A percentile compares a stretch with the other conserved stretches of the same genome.
Evolutionary conservation across 2,329 filamentous ascomycete species (phyloP).

Genomic region (Fusarium gaditjirri): DNA sequence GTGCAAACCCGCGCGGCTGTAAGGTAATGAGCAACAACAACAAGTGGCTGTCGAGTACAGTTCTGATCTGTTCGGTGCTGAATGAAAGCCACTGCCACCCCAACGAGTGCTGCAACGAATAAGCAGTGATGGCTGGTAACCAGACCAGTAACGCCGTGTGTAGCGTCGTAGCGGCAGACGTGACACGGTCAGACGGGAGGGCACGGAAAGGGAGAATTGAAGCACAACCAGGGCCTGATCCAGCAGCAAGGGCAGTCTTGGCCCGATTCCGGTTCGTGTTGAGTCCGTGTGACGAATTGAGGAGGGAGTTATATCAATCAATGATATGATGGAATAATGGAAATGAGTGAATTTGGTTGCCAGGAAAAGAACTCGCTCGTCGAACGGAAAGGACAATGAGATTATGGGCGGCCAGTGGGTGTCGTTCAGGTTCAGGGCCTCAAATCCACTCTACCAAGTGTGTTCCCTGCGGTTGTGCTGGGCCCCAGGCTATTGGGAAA

Average conservation of each 20-base stretch:
- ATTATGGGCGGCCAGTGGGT: background rate
- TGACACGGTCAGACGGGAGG: constrained; percentile 34
- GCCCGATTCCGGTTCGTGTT: constrained; percentile 7
- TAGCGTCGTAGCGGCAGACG: constrained; percentile 25
- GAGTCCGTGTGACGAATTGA: constrained; percentile 4
- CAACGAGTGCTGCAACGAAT: constrained; percentile 14
- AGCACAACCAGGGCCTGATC: constrained; percentile 38
- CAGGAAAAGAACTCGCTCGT: constrained; percentile 1
- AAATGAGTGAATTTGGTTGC: background rate
- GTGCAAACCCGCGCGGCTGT: constrained; percentile 31
- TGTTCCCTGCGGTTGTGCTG: background rate
- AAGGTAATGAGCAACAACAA: constrained; percentile 8
- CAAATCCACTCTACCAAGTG: background rate
- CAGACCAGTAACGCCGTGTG: constrained; percentile 24
- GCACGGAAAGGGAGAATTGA: constrained; percentile 28
- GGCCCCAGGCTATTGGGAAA: constrained; percentile 31
- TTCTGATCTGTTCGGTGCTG: background rate
- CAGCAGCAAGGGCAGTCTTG: constrained; percentile 37
- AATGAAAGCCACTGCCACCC: constrained; percentile 13
- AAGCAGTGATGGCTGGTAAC: constrained; percentile 7
- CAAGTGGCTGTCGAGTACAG: constrained; percentile 22
- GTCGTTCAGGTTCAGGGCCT: constrained; percentile 13
- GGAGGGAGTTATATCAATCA: constrained; percentile 20
- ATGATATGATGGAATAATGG: background rate
- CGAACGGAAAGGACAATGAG: constrained; percentile 11